Base-by-base conservation (phyloP, 2,329 filamentous ascomycete species). In the Orbilia quercus region DNA sequence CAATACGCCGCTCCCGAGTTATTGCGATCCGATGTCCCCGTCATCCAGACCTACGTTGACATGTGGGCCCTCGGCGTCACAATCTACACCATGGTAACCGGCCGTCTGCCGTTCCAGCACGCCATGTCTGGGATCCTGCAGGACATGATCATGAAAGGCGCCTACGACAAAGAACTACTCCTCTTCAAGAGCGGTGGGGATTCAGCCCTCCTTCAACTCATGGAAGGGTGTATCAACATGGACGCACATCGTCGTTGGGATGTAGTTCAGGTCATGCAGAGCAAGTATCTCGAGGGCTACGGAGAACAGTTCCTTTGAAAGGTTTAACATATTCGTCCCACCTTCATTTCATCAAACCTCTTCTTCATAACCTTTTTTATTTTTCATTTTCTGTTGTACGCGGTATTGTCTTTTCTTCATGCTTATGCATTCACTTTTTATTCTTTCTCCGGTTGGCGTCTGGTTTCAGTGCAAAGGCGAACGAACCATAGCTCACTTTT, bases 1-100 rank as follows among this genome's bases (percentile, higher is more conserved):
- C 74, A 85, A 64, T 86, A 85, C 75, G 83, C 84, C 1, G 82
- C 83, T 2, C 84, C 84, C 0, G 84, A 84, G 75, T 78, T 85
- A 14, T 62, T 80, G 23, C 58, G 59, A 23, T 73, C 69, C 7
- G 70, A 75, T 31, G 55, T 62, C 31, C 51, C 65, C 6, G 22
- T 73, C 2, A 57, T 85, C 22, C 80, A 82, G 44, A 80, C 87
- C 0, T 84, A 85, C 1, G 86, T 87, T 20, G 88, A 90, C 77
- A 83, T 90, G 1, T 90, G 88, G 88, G 87, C 88, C 1, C 88
- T 86, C 76, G 88, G 88, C 2, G 86, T 89, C 7, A 84, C 88
- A 9, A 81, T 88, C 2, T 90, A 85, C 77, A 83, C 86, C 1
- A 80, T 89, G 22, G 80, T 89, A 22, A 87, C 86, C 0, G 87